A percentile compares a stretch with the other conserved stretches of the same genome.
Conservation (phyloP, 805 yeast species). For the Wickerhamomyces bisporus region DNA sequence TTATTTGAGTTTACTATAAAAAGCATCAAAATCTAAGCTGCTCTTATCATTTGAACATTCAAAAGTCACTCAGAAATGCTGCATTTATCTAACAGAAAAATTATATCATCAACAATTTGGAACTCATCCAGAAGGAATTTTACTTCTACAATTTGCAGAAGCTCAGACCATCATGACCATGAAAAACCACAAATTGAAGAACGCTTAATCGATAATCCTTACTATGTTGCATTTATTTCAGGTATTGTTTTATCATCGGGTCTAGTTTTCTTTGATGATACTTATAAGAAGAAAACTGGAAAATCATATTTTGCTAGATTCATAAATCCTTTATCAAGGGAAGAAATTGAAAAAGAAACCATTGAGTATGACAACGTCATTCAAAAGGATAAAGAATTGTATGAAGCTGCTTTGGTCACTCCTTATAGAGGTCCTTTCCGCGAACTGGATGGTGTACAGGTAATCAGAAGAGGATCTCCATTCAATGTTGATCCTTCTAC, state of each 20-base stretch:
- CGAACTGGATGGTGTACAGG: slow-evolving; percentile 6
- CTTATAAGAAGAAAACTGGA: slow-evolving; percentile 8
- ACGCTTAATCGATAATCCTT: slow-evolving; percentile 12
- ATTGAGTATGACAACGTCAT: slow-evolving; percentile 7
- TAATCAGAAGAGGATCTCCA: slow-evolving; percentile 13
- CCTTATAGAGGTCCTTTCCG: slow-evolving; percentile 9
- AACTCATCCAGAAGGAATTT: background rate
- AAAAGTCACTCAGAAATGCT: no score
- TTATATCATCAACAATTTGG: background rate
- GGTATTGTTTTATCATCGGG: slow-evolving; percentile 6
- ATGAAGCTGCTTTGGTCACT: slow-evolving; percentile 9
- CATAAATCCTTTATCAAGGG: slow-evolving; percentile 9
- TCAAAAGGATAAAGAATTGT: slow-evolving; percentile 7
- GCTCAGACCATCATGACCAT: slow-evolving; percentile 7
- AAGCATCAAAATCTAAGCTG: no score
- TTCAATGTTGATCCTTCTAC: slow-evolving; percentile 15
- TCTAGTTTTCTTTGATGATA: slow-evolving; percentile 4
- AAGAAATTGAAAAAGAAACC: slow-evolving; percentile 4
- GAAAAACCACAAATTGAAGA: slow-evolving; percentile 13
- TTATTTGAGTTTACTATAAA: no score
- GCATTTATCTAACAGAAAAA: no score
- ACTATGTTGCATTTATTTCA: slow-evolving; percentile 7
- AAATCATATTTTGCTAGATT: slow-evolving; percentile 11
- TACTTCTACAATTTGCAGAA: background rate
- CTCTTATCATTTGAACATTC: no score